Evolutionary conservation across 2,329 filamentous ascomycete genomes (phyloP), one percentile per base, ranked within the genome.

Genomic region (Aphanocladium album): DNA sequence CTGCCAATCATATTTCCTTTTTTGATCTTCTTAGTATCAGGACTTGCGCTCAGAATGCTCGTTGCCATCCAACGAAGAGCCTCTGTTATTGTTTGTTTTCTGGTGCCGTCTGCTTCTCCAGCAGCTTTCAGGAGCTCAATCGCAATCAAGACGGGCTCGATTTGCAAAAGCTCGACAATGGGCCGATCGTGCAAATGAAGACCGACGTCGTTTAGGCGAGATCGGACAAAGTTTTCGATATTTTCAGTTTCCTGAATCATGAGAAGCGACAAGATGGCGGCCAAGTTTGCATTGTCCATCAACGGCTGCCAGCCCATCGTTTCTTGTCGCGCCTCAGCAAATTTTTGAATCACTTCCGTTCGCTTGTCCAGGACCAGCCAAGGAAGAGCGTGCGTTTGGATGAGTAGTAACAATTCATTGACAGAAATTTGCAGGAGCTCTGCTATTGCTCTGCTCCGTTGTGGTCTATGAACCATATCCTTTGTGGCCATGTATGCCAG

Each of bases 401-500:
- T 90, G 19, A 88, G 74, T 16, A 89, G 74, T 11, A 97, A 79
- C 49, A 98, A 86, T 57, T 90, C 86, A 47, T 86, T 81, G 9
- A 96, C 83, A 43, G 85, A 88, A 69, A 91, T 88, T 56, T 88
- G 86, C 41, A 97, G 80, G 33, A 98, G 75, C 64, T 96, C 91
- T 25, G 92, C 91, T 53, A 98, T 81, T 49, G 89, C 82, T 60
- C 90, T 86, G 51, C 87, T 88, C 69, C 93, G 89, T 67, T 95
- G 90, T n/a, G 95, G 93, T 51, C 89, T 85, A 52, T 84, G 81
- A 23, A 88, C 81, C 63, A 98, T 82, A 67, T 96, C 91, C 71
- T 92, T 93, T 30, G 95, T 88, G 2, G 91, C 87, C 54, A 88
- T 83, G 62, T 93, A 89, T 0, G 91, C 93, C 49, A 99, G 80